Base-by-base conservation (phyloP, 495 filamentous ascomycete species). In the Tuber magnatum region DNA sequence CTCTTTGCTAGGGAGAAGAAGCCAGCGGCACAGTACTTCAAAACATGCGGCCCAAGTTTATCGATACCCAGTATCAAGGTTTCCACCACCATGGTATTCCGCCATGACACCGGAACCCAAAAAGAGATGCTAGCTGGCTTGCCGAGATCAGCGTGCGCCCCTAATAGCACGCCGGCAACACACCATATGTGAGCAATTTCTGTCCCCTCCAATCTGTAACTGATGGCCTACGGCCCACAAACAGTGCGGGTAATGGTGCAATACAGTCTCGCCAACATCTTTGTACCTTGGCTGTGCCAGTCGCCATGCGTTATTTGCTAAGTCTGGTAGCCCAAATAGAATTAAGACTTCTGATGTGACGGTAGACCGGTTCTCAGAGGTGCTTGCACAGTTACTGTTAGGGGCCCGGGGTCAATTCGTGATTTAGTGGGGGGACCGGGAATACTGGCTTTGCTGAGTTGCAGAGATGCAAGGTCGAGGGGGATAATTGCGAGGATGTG, bases 101-200 rank as follows among this genome's bases (percentile, higher is more conserved):
- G 81, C 84, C 5, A 82, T 79, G 14, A 82, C 81, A n/a, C 84
- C 85, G 3, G 73, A 75, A 10, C 3, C 28, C 2, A 35, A 43
- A n/a, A 80, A 76, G 42, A 81, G 77, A 4, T n/a, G n/a, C n/a
- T n/a, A 84, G 86, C 0, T 87, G 84, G 75, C 41, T 88, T 28
- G 85, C 84, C 20, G 85, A 88, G 73, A 87, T 87, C 72, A 85
- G 84, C 5, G 86, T 87, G 48, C 75, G 76, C 32, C 87, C 87
- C 3, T 86, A 85, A 16, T 86, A 82, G 70, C 87, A 88, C 80
- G 87, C 82, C 4, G 85, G 83, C 83, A 10, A 43, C 42, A 18
- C 42, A 14, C 42, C 3, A 43, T 43, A 10, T 14, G 42, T 43
- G 42, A 16, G 42, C 8, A 43, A 43, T 48, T 51, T 46, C 75